Base-by-base conservation (phyloP, 768 basidiomycete genomes). In the Leccinum subtestaceum region DNA sequence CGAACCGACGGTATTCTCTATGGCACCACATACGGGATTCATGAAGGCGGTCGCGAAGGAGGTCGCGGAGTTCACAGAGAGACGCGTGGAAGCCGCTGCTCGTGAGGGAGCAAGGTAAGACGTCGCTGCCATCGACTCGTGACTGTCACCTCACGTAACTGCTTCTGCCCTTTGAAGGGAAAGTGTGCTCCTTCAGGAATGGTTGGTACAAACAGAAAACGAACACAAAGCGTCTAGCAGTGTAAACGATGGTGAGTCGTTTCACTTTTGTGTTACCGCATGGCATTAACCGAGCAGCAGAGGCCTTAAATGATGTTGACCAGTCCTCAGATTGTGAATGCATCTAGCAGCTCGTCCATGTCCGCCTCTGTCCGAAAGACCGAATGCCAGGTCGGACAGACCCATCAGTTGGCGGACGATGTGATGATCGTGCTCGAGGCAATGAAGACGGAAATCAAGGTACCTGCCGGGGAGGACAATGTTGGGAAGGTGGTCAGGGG, bases 401-500 rank as follows among this genome's bases (percentile, higher is more conserved):
- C 67, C 0, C 75, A 86, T 43, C 51, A 66, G 4, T 72, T 78
- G 1, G 72, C 73, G 2, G 76, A 79, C 11, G 72, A 80, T 4
- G 74, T 80, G 3, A 64, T 86, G 38, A 51, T 83, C 32, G 75
- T 84, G 23, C 75, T 87, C 12, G 84, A 86, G 68, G 83, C 86
- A 1, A 87, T 87, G 86, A 87, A 88, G 70, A 84, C 81, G 0
- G 84, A 85, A 63, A 79, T 87, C 48, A 74, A 77, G 13, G 65
- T 87, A 13, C 68, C 68, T 52, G 80, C 81, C 0, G 78, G 80
- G 0, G 75, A 79, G 17, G 72, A 71, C 9, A 76, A 78, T 53
- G 65, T 83, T 1, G 83, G 83, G 3, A 80, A 71, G 25, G 74
- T 52, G n/a, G 75, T 86, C 0, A 65, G 60, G 34, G 72, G 72